Conservation (phyloP, 2,329 filamentous ascomycete species). For the Cladophialophora immunda region DNA sequence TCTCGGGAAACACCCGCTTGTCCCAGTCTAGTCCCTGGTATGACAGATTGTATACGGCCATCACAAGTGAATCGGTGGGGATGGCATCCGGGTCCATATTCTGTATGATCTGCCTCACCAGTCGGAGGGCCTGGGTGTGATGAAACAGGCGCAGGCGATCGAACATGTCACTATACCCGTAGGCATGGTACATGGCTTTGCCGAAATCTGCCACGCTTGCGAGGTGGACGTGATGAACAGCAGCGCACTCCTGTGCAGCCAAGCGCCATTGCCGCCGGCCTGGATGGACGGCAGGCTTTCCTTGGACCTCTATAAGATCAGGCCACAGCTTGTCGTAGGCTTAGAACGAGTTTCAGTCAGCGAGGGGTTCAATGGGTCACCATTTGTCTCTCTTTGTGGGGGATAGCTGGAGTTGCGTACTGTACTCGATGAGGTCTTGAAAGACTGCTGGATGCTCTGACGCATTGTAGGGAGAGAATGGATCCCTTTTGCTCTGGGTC, state of each 20-base stretch:
- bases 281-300: slow-evolving; percentile 12
- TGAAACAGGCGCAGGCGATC: slow-evolving; percentile 14
- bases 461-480: slow-evolving; percentile 15
- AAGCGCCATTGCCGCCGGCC: slow-evolving; percentile 14
- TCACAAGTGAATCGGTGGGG: slow-evolving; percentile 11
- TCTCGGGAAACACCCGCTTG: slow-evolving; percentile 5
- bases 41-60: slow-evolving; percentile 20
- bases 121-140: slow-evolving; percentile 13
- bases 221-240: slow-evolving; percentile 17
- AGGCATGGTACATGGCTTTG: slow-evolving; percentile 12
- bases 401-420: neutral
- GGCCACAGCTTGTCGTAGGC: slow-evolving; percentile 19
- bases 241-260: slow-evolving; percentile 11
- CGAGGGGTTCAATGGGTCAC: neutral
- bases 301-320: slow-evolving; percentile 9
- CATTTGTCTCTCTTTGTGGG: neutral
- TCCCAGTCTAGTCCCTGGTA: slow-evolving; percentile 15
- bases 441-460: slow-evolving; percentile 11
- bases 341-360: neutral
- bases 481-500: slow-evolving; percentile 13
- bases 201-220: slow-evolving; percentile 16
- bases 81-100: neutral
- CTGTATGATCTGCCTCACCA: slow-evolving; percentile 18
- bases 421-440: slow-evolving; percentile 14
- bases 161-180: slow-evolving; percentile 1